Percentiles rank a stretch among this genome's conserved stretches.
Evolutionary conservation across 2,329 filamentous ascomycete genomes (phyloP).

Genomic region (Onygena corvina): DNA sequence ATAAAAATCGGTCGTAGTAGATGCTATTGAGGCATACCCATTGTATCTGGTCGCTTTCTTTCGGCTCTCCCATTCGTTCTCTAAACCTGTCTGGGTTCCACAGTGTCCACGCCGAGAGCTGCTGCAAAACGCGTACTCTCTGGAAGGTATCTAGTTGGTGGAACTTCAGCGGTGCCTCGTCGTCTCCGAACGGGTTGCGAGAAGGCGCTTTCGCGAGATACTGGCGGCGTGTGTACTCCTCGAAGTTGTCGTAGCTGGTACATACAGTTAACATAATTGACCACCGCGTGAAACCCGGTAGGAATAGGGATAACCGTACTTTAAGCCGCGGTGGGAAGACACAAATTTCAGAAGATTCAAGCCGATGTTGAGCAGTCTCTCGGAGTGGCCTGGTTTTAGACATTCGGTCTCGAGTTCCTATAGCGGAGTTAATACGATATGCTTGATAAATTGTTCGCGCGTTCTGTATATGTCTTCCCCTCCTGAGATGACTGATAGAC

Average conservation of each 20-base stretch:
- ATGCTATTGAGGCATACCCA: slow-evolving; percentile 59
- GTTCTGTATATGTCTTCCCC: too few relatives aligned
- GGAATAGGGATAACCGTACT: slow-evolving; percentile 45
- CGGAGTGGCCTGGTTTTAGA: slow-evolving; percentile 60
- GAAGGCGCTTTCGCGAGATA: slow-evolving; percentile 67
- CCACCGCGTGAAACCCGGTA: slow-evolving; percentile 11
- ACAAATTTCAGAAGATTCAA: slow-evolving; percentile 82
- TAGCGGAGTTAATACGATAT: not conserved
- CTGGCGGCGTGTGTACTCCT: slow-evolving; percentile 84
- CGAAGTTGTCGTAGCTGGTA: slow-evolving; percentile 67
- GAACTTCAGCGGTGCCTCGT: slow-evolving; percentile 62
- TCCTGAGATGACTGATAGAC: too few relatives aligned
- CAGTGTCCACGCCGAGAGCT: slow-evolving; percentile 81
- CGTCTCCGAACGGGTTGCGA: slow-evolving; percentile 72
- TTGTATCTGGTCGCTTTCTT: slow-evolving; percentile 64
- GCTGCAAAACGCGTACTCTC: slow-evolving; percentile 69
- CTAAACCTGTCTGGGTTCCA: slow-evolving; percentile 76
- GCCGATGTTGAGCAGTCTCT: slow-evolving; percentile 66
- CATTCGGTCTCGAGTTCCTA: slow-evolving; percentile 86
- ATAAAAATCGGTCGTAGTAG: not conserved
- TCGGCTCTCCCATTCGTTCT: slow-evolving; percentile 71
- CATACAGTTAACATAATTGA: not conserved
- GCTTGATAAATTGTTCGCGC: not conserved
- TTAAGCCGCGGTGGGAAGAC: slow-evolving; percentile 83
- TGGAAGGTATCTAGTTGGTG: slow-evolving; percentile 68